Conservation (phyloP, 768 basidiomycete species). For the Trametes cubensis region DNA sequence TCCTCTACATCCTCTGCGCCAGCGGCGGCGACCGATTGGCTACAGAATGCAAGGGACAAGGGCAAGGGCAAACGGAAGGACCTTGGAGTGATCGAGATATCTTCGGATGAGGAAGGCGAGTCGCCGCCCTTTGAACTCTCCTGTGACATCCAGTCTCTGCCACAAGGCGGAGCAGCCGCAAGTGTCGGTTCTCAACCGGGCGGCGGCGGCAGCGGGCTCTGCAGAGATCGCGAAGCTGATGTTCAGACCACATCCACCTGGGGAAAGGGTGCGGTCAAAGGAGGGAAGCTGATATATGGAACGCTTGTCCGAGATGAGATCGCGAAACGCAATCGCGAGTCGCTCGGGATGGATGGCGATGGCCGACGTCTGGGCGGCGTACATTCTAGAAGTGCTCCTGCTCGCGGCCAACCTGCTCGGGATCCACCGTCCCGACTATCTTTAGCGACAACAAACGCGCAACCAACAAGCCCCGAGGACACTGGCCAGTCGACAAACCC, state of each 20-base stretch:
- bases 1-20: not conserved
- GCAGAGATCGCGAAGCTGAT: too few species aligned
- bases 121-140: not conserved
- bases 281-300: conserved; percentile 24
- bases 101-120: conserved; percentile 10
- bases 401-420: not conserved
- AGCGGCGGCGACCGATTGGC: not conserved
- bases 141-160: conserved; percentile 17
- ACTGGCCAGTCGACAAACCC: too few species aligned
- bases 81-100: not conserved
- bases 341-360: conserved; percentile 42
- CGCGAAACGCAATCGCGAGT: conserved; percentile 47
- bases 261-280: not conserved
- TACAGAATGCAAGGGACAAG: not conserved
- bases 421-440: not conserved
- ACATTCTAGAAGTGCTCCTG: not conserved
- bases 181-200: not conserved
- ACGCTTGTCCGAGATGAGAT: conserved; percentile 41
- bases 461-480: not conserved
- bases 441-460: not conserved
- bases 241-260: too few species aligned
- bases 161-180: conserved; percentile 10
- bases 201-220: too few species aligned
- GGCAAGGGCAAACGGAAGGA: not conserved
- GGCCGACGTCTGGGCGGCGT: conserved; percentile 24